A percentile compares a stretch with the other conserved stretches of the same genome.
Conservation (phyloP, 1,284 basidiomycete species). For the Bjerkandera adusta region DNA sequence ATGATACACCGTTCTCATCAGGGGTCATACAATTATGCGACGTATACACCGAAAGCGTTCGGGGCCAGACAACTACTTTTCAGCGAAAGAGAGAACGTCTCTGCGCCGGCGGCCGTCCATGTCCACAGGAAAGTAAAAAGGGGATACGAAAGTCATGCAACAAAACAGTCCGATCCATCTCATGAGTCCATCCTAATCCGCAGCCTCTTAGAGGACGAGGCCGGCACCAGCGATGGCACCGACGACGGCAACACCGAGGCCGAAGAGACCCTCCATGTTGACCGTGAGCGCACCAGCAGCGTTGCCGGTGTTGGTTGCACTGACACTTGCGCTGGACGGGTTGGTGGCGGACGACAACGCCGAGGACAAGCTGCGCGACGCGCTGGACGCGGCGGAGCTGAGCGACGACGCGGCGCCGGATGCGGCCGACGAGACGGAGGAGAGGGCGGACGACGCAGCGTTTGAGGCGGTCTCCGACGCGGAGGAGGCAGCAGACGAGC, state of each 20-base stretch:
- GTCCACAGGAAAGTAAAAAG: no score
- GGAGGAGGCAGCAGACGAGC: slow-evolving; percentile 5
- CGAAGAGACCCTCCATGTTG: slow-evolving; percentile 10
- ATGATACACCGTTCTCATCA: no score
- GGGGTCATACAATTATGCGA: no score
- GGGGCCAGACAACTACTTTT: no score
- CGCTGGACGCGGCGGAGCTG: neutral
- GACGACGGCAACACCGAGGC: slow-evolving; percentile 14
- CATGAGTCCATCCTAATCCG: neutral
- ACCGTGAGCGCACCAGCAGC: slow-evolving; percentile 3
- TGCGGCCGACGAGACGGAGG: slow-evolving; percentile 1
- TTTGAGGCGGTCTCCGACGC: slow-evolving; percentile 2
- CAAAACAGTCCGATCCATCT: neutral
- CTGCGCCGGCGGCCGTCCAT: no score
- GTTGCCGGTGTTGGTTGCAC: slow-evolving; percentile 3
- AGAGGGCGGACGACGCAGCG: slow-evolving; percentile 4
- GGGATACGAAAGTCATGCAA: no score
- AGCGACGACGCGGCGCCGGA: slow-evolving; percentile 10
- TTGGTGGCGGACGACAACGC: neutral
- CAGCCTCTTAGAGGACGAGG: slow-evolving; percentile 13
- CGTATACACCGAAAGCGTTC: no score
- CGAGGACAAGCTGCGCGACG: slow-evolving; percentile 5
- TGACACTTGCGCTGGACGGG: neutral
- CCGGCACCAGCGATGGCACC: slow-evolving; percentile 18
- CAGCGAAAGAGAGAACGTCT: no score